A percentile compares a stretch with the other conserved stretches of the same genome.
Conservation (phyloP, 306 rosid species). For the Begonia peltatifolia region DNA sequence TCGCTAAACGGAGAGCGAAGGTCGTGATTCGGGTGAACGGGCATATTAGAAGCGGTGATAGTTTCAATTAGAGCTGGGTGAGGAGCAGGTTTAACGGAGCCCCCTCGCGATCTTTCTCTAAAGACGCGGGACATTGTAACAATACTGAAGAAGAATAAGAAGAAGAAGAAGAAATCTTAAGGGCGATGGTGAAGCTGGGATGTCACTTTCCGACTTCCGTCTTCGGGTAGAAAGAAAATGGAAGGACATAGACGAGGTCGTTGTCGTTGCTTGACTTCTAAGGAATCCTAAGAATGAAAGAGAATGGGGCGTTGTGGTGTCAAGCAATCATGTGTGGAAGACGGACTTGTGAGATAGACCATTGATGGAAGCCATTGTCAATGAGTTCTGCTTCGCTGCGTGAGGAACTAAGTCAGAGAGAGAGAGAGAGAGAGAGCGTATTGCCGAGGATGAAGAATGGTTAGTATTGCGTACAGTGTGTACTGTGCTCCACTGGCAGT, state of each 20-base stretch:
- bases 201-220: background rate
- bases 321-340: background rate
- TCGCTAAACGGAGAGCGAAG: constrained; percentile 58
- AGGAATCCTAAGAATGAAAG: constrained; percentile 16
- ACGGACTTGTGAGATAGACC: background rate
- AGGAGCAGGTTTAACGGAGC: constrained; percentile 20
- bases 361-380: background rate
- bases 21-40: constrained; percentile 35
- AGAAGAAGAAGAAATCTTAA: constrained; percentile 8
- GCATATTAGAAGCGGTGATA: constrained; percentile 28
- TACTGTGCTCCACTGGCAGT: too few relatives aligned
- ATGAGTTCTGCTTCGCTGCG: background rate
- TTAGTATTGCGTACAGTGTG: background rate
- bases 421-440: background rate
- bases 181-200: constrained; percentile 1
- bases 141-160: background rate
- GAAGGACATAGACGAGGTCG: background rate
- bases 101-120: constrained; percentile 30
- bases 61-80: constrained; percentile 4
- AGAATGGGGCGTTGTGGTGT: background rate
- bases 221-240: constrained; percentile 13
- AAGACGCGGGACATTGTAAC: constrained; percentile 34
- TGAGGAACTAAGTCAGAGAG: background rate
- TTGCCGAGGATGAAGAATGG: background rate
- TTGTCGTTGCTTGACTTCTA: constrained; percentile 38